These are phyloP conservation scores for Russula compacta DNA, from an alignment of 768 basidiomycete species.

Conservation along the genomic window DNA sequence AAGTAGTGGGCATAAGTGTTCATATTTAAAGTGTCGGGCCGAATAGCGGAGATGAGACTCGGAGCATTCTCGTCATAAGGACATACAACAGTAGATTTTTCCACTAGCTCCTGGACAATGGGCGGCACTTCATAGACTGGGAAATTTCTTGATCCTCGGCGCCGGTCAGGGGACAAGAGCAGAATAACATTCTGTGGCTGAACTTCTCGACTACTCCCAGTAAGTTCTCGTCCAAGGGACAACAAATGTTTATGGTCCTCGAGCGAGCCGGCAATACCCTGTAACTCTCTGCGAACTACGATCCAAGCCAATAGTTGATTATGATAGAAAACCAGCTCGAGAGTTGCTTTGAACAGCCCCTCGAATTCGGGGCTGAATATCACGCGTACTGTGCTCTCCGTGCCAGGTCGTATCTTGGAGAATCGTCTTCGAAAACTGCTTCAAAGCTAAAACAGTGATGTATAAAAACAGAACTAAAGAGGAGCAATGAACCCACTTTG, in stretches of 20 bases:
- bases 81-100: background rate
- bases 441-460: constrained; percentile 2
- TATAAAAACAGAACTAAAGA: background rate
- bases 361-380: constrained; percentile 9
- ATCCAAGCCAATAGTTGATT: background rate
- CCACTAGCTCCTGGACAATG: background rate
- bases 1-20: constrained; percentile 6
- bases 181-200: background rate
- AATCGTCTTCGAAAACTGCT: background rate
- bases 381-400: background rate
- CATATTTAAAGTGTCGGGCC: background rate
- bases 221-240: background rate
- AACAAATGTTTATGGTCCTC: constrained; percentile 1
- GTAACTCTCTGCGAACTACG: background rate
- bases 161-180: background rate
- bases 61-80: background rate
- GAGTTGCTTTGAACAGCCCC: constrained; percentile 3
- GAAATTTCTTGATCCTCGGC: background rate
- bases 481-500: background rate
- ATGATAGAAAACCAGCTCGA: constrained; percentile 10
- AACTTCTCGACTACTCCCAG: background rate
- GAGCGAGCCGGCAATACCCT: constrained; percentile 6
- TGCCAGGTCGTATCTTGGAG: background rate
- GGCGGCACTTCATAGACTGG: constrained; percentile 8
- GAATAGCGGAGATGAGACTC: background rate